Evolutionary conservation across 2,329 filamentous ascomycete species (phyloP).

Genomic region (Epichloe festucae): DNA sequence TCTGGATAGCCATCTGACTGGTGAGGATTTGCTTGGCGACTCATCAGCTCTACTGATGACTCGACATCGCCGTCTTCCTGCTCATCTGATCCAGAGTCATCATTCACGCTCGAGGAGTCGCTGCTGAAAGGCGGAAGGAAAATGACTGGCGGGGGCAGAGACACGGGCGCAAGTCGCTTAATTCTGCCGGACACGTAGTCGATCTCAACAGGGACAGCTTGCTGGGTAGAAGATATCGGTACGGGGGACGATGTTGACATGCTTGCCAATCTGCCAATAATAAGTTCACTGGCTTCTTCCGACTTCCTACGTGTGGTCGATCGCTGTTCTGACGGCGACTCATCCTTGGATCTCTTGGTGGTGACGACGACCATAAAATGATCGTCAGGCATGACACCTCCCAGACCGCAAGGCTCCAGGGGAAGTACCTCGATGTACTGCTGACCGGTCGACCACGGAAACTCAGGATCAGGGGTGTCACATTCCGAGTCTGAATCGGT

Average conservation of each 20-base stretch:
- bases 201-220: slow-evolving; percentile 22
- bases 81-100: slow-evolving; percentile 14
- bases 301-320: slow-evolving; percentile 2
- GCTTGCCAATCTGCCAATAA: slow-evolving; percentile 28
- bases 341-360: slow-evolving; percentile 28
- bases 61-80: slow-evolving; percentile 16
- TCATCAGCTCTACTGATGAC: slow-evolving; percentile 19
- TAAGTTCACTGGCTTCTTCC: slow-evolving; percentile 23
- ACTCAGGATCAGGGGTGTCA: slow-evolving; percentile 30
- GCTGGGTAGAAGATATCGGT: slow-evolving; percentile 1
- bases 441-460: slow-evolving; percentile 31
- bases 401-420: slow-evolving; percentile 45
- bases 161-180: slow-evolving; percentile 30
- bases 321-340: too few species aligned
- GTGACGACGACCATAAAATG: slow-evolving; percentile 46
- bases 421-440: slow-evolving; percentile 26
- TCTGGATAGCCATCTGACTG: slow-evolving; percentile 29
- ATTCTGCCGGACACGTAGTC: slow-evolving; percentile 32
- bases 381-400: slow-evolving; percentile 48
- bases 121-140: slow-evolving; percentile 36
- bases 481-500: slow-evolving; percentile 22
- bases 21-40: slow-evolving; percentile 22
- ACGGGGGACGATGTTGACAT: slow-evolving; percentile 28
- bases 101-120: slow-evolving; percentile 23
- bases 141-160: slow-evolving; percentile 38